These are phyloP conservation scores for Pseudocercospora cruenta DNA, from an alignment of 2,329 filamentous ascomycete genomes.

Conservation along the genomic window DNA sequence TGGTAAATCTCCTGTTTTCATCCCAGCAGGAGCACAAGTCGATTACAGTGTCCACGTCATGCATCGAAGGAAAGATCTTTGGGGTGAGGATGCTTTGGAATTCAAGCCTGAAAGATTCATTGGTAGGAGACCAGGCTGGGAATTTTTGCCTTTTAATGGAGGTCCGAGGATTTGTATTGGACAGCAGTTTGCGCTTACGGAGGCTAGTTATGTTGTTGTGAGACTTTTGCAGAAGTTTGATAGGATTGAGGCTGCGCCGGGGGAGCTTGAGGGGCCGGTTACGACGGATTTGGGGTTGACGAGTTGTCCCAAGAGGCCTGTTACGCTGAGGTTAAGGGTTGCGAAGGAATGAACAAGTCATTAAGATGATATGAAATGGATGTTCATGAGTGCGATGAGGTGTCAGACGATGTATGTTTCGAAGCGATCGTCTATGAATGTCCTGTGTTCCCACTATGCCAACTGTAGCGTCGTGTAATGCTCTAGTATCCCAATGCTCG, in stretches of 20 bases:
- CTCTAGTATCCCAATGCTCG: neutral
- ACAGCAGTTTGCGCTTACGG: conserved; percentile 67
- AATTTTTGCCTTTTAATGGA: conserved; percentile 41
- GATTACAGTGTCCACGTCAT: conserved; percentile 41
- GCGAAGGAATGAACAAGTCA: conserved; percentile 15
- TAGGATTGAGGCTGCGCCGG: conserved; percentile 30
- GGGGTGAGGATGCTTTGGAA: conserved; percentile 45
- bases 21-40: conserved; percentile 38
- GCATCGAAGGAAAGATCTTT: conserved; percentile 44
- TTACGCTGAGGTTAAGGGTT: conserved; percentile 34
- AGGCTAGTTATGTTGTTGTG: conserved; percentile 38
- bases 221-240: conserved; percentile 39
- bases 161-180: conserved; percentile 84
- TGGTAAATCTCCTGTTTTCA: conserved; percentile 58
- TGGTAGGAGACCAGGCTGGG: conserved; percentile 35
- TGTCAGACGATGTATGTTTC: no score
- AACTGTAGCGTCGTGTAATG: no score
- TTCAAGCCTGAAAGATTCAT: conserved; percentile 44
- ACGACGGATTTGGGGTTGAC: conserved; percentile 35
- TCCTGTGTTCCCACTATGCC: neutral
- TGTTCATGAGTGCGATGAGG: no score
- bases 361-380: no score
- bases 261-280: conserved; percentile 26
- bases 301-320: conserved; percentile 32
- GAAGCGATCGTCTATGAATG: neutral